A percentile compares a stretch with the other conserved stretches of the same genome.
phyloP scores from a whole-genome alignment of 169 alveolate genomes.

The Babesia bovis region DNA sequence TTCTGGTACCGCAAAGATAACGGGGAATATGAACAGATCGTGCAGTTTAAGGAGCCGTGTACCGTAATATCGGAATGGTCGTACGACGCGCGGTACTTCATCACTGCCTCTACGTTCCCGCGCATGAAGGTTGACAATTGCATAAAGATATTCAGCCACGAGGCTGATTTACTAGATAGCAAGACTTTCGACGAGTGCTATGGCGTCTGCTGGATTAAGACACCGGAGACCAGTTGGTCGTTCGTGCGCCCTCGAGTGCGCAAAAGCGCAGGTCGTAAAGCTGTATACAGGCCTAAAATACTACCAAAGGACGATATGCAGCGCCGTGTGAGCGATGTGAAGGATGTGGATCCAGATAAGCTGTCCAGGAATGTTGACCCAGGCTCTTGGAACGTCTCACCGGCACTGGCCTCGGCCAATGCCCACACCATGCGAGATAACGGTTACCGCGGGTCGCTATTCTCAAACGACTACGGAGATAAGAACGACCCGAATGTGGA shows the following conservation, averaged over 20 bases:
- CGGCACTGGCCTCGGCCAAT: background rate
- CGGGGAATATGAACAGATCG: slow-evolving; percentile 56
- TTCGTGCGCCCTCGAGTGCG: slow-evolving; percentile 61
- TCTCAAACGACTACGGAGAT: slow-evolving; percentile 56
- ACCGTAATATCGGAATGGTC: slow-evolving; percentile 81
- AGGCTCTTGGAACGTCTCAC: background rate
- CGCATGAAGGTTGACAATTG: slow-evolving; percentile 79
- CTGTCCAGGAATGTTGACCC: background rate
- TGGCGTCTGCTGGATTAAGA: slow-evolving; percentile 49
- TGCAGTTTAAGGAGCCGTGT: slow-evolving; percentile 74
- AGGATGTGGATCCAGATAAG: background rate
- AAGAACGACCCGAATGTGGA: slow-evolving; percentile 55
- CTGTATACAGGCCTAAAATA: slow-evolving; percentile 59
- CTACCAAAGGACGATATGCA: slow-evolving; percentile 7
- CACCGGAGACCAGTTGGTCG: slow-evolving; percentile 6
- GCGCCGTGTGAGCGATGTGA: background rate
- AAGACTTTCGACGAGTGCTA: slow-evolving; percentile 65
- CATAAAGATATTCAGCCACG: slow-evolving; percentile 71
- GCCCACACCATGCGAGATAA: background rate
- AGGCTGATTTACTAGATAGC: slow-evolving; percentile 66
- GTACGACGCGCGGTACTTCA: slow-evolving; percentile 67
- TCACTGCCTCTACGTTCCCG: slow-evolving; percentile 79
- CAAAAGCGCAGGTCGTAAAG: slow-evolving; percentile 41
- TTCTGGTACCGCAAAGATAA: slow-evolving; percentile 69
- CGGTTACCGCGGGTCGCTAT: slow-evolving; percentile 31